Base-by-base conservation (phyloP, 2,329 filamentous ascomycete species). In the Epichloe elymi region DNA sequence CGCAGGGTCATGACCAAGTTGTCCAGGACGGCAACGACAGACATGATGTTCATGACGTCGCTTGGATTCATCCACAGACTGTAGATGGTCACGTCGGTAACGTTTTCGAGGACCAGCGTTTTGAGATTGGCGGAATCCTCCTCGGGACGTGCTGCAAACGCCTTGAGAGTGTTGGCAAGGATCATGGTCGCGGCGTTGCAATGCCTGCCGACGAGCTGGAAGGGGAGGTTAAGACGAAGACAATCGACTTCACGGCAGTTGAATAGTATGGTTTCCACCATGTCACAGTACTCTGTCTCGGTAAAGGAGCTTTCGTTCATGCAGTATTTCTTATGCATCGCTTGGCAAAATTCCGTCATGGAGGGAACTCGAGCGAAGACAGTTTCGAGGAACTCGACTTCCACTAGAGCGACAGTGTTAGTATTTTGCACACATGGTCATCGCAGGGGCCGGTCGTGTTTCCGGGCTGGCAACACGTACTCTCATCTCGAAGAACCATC, bases 121-220 rank as follows among this genome's bases (percentile, higher is more conserved):
- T 70, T 67, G 4, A 78, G 64, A 3, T 59, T 51, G 35, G 63
- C 61, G 8, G 70, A 69, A 48, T 69, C 67, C 50, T 74, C 73
- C 51, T 74, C 69, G 1, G 68, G 65, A 6, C 75, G 67, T 33
- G 64, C 61, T 3, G 69, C 69, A 48, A 78, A 63, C 3, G 71
- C 72, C 54, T 74, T 73, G 52, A 78, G 63, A 3, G 71, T 74
- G 51, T 75, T 77, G 48, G 73, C 74, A 15, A 78, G 62, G n/a
- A 78, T 69, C 56, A 74, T 68, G 10, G 74, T 78, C 17, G 73
- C 68, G 42, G 73, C 70, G 51, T 67, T 67, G 53, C 68, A 72
- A 53, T 71, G 64, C 10, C 64, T 63, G 15, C 70, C 71, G 11
- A 76, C 67, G 8, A 78, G 64, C 56, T 75, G 73, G 53, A 75